Evolutionary conservation across 768 basidiomycete genomes (phyloP).

Genomic region (Calocybe indica): DNA sequence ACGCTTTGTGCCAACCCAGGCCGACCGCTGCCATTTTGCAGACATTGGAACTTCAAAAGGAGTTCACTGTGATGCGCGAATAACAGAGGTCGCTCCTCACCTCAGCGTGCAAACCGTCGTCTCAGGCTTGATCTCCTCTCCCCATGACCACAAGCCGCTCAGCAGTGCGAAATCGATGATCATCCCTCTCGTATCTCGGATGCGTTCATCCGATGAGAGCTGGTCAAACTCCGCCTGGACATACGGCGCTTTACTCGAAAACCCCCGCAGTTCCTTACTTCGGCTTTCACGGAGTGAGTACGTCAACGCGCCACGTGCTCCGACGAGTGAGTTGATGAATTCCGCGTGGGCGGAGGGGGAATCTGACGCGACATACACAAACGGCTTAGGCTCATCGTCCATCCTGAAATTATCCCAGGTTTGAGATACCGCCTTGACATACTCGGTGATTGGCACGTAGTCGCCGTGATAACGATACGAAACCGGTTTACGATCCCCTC

Average conservation of each 20-base stretch:
- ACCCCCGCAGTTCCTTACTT: slow-evolving; percentile 32
- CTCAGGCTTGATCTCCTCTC: slow-evolving; percentile 38
- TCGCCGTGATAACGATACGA: slow-evolving; percentile 36
- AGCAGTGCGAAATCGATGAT: slow-evolving; percentile 65
- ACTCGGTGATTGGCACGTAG: slow-evolving; percentile 47
- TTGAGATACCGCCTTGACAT: slow-evolving; percentile 32
- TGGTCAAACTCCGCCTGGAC: slow-evolving; percentile 44
- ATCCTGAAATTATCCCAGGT: slow-evolving; percentile 26
- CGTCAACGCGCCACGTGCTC: slow-evolving; percentile 21
- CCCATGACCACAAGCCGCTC: slow-evolving; percentile 52
- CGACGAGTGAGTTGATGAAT: slow-evolving; percentile 30
- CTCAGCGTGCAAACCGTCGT: slow-evolving; percentile 55
- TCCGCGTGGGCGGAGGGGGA: slow-evolving; percentile 37
- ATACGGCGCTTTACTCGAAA: slow-evolving; percentile 51
- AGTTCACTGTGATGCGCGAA: slow-evolving; percentile 2
- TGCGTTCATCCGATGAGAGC: slow-evolving; percentile 32
- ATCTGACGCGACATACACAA: slow-evolving; percentile 60
- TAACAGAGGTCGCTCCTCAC: slow-evolving; percentile 24
- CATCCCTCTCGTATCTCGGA: slow-evolving; percentile 54
- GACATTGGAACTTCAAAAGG: slow-evolving; percentile 44
- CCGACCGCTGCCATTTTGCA: slow-evolving; percentile 56
- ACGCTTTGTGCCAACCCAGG: slow-evolving; percentile 59
- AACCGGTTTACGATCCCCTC: slow-evolving; percentile 47
- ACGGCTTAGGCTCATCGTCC: slow-evolving; percentile 16
- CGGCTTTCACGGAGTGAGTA: slow-evolving; percentile 42